Conservation (phyloP, 73 alveolate genomes). For the Blepharisma japonicum region DNA sequence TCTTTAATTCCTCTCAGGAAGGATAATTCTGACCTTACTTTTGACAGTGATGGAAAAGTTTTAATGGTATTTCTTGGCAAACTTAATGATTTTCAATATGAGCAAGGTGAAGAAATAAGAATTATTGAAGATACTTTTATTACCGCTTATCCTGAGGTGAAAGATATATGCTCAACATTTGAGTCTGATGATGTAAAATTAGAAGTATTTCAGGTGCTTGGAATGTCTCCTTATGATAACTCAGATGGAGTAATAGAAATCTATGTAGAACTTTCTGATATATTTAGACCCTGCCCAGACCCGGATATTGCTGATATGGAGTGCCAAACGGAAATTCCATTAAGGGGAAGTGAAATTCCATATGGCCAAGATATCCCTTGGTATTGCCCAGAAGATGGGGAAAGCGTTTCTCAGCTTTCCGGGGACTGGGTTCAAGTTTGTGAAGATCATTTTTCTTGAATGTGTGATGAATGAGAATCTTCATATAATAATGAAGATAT, state of each 20-base stretch:
- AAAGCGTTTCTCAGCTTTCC: neutral
- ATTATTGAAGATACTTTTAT: too few species aligned
- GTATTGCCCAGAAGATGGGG: neutral
- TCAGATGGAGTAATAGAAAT: neutral
- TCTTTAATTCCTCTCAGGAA: too few species aligned
- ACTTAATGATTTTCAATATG: too few species aligned
- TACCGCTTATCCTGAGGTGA: too few species aligned
- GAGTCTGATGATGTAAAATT: too few species aligned
- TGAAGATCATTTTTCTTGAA: neutral
- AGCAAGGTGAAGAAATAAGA: too few species aligned
- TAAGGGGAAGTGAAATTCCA: neutral
- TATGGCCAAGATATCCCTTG: neutral
- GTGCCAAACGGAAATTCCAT: neutral
- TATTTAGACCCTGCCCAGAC: neutral
- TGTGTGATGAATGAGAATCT: neutral
- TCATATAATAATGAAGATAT: neutral
- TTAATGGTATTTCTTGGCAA: too few species aligned
- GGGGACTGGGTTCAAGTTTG: neutral
- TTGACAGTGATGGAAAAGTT: too few species aligned
- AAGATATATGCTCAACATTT: too few species aligned
- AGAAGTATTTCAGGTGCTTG: neutral
- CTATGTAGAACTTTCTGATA: neutral
- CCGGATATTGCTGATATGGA: slow-evolving; percentile 1
- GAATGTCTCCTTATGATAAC: neutral
- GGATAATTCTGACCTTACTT: too few species aligned